These are phyloP conservation scores for Drechslerella dactyloides DNA, from an alignment of 2,329 filamentous ascomycete genomes.

Conservation along the genomic window DNA sequence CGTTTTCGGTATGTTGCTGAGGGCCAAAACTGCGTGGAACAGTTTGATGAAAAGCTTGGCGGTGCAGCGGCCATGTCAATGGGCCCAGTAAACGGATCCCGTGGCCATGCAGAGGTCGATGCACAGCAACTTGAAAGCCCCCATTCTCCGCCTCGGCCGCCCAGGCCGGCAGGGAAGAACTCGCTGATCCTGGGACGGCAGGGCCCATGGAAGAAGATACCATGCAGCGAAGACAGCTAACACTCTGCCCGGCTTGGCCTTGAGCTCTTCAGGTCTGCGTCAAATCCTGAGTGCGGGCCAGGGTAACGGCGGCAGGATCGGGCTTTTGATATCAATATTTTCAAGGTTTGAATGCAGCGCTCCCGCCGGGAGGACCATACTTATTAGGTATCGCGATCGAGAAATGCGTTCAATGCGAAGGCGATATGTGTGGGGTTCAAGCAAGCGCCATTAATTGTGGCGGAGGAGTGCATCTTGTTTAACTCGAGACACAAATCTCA, in stretches of 20 bases:
- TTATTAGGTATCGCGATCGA: neutral
- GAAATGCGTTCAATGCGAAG: neutral
- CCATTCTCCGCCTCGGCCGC: conserved; percentile 30
- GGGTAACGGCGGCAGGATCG: neutral
- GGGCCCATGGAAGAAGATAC: conserved; percentile 40
- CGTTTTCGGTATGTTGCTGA: conserved; percentile 29
- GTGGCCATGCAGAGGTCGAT: conserved; percentile 45
- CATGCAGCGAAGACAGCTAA: conserved; percentile 13
- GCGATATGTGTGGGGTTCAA: neutral
- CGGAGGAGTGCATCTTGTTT: neutral
- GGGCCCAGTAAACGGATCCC: conserved; percentile 35
- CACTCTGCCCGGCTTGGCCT: neutral
- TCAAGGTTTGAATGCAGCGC: no score
- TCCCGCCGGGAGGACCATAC: neutral
- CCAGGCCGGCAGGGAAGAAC: conserved; percentile 25
- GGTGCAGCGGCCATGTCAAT: conserved; percentile 33
- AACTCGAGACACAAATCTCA: neutral
- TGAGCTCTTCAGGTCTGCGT: neutral
- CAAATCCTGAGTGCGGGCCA: neutral
- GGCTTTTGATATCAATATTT: no score
- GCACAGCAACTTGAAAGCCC: conserved; percentile 43
- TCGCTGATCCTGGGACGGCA: conserved; percentile 46
- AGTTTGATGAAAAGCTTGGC: conserved; percentile 34
- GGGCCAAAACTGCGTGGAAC: conserved; percentile 16
- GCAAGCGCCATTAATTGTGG: neutral